These are phyloP conservation scores for Sordariomycetes sp. DNA, from an alignment of 2,329 filamentous ascomycete species.

Conservation along the genomic window DNA sequence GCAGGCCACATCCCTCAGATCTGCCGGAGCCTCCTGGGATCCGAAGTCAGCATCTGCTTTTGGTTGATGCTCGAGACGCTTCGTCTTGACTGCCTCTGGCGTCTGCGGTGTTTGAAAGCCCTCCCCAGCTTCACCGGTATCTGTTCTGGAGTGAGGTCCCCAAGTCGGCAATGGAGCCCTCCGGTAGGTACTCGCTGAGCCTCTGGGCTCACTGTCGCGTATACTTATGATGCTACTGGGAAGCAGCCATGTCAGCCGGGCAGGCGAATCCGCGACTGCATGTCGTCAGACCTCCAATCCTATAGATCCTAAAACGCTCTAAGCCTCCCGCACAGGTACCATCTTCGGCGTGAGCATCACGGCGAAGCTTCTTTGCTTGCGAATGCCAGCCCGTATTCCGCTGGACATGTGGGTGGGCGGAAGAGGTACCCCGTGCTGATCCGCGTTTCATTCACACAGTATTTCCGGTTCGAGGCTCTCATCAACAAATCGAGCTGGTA, in stretches of 20 bases:
- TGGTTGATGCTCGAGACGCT: neutral
- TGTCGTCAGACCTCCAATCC: neutral
- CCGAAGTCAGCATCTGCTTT: neutral
- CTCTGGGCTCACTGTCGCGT: neutral
- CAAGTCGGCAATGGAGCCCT: neutral
- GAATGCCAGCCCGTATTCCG: neutral
- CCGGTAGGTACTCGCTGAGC: neutral
- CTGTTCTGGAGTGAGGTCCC: neutral
- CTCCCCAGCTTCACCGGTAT: neutral
- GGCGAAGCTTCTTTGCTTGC: neutral
- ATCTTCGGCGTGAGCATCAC: neutral
- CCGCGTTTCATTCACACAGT: neutral
- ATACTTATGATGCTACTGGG: neutral
- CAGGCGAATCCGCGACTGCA: neutral
- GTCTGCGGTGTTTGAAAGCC: neutral
- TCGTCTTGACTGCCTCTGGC: neutral
- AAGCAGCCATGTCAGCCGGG: neutral
- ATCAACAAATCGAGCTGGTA: neutral
- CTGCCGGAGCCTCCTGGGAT: constrained; percentile 1
- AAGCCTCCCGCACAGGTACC: neutral
- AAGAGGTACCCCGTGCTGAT: neutral
- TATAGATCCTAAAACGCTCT: neutral
- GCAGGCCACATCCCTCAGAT: constrained; percentile 2
- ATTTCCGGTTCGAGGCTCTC: neutral
- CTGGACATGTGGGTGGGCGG: neutral